Base-by-base conservation (phyloP, 2,329 filamentous ascomycete species). In the Penicillium capsulatum region DNA sequence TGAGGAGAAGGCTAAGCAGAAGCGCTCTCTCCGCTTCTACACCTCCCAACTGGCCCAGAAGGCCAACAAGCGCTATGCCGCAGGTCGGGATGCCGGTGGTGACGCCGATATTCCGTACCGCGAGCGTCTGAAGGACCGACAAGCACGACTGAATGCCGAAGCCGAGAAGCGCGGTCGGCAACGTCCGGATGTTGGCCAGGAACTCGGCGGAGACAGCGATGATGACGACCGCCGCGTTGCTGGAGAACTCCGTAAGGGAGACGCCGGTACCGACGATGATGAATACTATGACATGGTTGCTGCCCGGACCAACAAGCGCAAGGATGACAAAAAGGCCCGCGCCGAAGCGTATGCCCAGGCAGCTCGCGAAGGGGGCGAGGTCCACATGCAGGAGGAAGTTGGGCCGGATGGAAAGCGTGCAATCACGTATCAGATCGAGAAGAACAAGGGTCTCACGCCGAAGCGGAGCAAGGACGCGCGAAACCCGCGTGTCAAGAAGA, bases 401-500 rank as follows among this genome's bases (percentile, higher is more conserved):
- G 88, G 85, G 29, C 73, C 80, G 42, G 89, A 95, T 56, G 91
- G 90, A 44, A 94, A 96, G 71, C 76, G 94, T 44, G 87, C 88
- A 66, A 94, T 98, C 63, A 86, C 81, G 13, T 97, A 96, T 68
- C 79, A 83, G 53, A 98, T 98, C 60, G 80, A 90, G 71, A 96
- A 97, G 80, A 98, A 98, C 70, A 96, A 96, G 77, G 92, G 92
- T 20, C 71, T 98, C 48, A 83, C 87, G 43, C 88, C 90, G 32
- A 84, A 85, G 67, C 77, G 91, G 49, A 94, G 85, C 76, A 97
- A 98, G 80, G 90, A 94, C 55, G 84, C 89, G 42, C 76, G 91
- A 48, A 98, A 98, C 70, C 90, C 92, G 24, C 77, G 92, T 64
- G 91, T 97, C 51, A 98, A 97, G 84, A 97, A 96, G 84, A 81